These are phyloP conservation scores for Suaeda aralocaspica DNA, from an alignment of 148 eudicot genomes.

Conservation along the genomic window DNA sequence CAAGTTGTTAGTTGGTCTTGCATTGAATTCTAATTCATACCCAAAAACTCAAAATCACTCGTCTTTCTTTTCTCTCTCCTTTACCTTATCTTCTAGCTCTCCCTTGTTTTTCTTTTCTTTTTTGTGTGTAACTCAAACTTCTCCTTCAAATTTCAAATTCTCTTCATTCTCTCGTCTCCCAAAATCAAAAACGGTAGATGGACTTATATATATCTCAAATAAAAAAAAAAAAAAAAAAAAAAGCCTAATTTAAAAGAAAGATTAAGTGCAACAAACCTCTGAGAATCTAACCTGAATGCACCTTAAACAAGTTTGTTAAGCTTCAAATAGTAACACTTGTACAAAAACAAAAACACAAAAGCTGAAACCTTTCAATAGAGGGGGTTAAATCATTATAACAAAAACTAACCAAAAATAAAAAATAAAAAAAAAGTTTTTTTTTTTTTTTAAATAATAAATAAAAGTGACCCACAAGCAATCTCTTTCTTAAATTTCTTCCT, in stretches of 20 bases:
- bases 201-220: neutral
- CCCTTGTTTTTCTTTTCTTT: slow-evolving; percentile 1
- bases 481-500: neutral
- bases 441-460: no score
- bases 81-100: no score
- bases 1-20: slow-evolving; percentile 3
- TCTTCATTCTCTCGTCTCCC: neutral
- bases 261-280: no score
- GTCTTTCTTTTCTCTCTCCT: neutral
- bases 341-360: no score
- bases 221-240: neutral
- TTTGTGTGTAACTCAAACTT: neutral
- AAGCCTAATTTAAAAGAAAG: neutral
- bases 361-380: no score
- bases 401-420: no score
- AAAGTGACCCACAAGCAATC: no score
- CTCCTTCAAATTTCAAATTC: slow-evolving; percentile 8
- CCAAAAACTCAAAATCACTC: neutral
- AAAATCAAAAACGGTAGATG: neutral
- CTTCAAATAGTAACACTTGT: no score
- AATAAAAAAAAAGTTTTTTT: neutral
- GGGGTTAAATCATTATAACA: no score
- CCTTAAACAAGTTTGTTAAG: no score
- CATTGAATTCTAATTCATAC: slow-evolving; percentile 8
- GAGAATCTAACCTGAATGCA: no score